These are phyloP conservation scores for Arachis hypogaea DNA, from an alignment of 306 rosid species.

Conservation along the genomic window DNA sequence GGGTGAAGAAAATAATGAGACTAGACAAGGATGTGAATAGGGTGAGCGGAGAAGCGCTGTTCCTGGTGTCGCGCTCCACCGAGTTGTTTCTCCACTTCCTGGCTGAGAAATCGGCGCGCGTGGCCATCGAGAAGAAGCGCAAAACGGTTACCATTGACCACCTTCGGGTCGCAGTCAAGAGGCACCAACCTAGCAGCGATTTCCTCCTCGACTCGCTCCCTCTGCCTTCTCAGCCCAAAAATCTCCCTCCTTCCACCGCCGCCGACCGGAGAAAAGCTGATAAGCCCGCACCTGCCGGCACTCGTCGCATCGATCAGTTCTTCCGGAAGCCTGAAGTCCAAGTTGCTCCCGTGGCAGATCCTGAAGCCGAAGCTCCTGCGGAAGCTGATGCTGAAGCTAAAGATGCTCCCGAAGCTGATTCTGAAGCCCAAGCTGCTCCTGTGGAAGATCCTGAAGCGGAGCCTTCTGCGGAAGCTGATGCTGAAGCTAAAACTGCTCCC, in stretches of 20 bases:
- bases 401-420: neutral
- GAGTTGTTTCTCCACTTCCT: conserved; percentile 76
- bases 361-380: neutral
- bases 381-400: neutral
- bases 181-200: conserved; percentile 73
- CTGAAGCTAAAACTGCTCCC: neutral
- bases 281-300: conserved; percentile 42
- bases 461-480: too few relatives aligned
- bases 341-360: neutral
- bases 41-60: conserved; percentile 74
- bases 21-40: conserved; percentile 67
- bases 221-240: conserved; percentile 45
- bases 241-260: conserved; percentile 35
- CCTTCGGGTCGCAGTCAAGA: conserved; percentile 64
- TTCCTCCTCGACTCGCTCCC: conserved; percentile 88
- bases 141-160: conserved; percentile 81
- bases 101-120: conserved; percentile 70
- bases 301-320: conserved; percentile 77
- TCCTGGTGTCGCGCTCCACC: conserved; percentile 69
- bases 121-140: conserved; percentile 72
- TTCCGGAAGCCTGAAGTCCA: conserved; percentile 49
- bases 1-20: conserved; percentile 85
- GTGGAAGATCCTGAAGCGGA: neutral
- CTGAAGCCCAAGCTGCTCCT: too few relatives aligned
- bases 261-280: conserved; percentile 48